Evolutionary conservation across 2,329 filamentous ascomycete species (phyloP).

Genomic region (Pseudopyricularia javanii): DNA sequence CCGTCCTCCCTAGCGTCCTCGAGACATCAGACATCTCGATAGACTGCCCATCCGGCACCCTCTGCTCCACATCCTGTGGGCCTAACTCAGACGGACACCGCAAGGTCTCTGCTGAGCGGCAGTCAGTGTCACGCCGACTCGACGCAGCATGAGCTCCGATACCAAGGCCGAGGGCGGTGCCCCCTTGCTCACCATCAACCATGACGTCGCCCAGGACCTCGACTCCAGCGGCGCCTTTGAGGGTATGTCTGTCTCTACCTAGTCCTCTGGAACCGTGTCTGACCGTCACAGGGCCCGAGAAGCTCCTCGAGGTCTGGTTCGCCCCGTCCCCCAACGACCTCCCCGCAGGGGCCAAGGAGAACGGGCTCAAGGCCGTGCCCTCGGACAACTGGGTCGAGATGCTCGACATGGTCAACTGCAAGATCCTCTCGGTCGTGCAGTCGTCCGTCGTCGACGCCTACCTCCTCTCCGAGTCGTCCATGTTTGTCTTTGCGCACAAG

Average conservation of each 20-base stretch:
- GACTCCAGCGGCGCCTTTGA: slow-evolving; percentile 96
- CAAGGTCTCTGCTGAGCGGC: slow-evolving; percentile 91
- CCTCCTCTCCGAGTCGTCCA: slow-evolving; percentile 94
- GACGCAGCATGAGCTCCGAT: background rate
- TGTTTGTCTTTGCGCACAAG: slow-evolving; percentile 99
- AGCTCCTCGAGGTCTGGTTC: slow-evolving; percentile 98
- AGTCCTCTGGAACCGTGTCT: background rate
- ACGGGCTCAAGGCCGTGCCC: slow-evolving; percentile 76
- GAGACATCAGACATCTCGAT: slow-evolving; percentile 42
- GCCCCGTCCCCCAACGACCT: slow-evolving; percentile 64
- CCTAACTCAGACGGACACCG: slow-evolving; percentile 91
- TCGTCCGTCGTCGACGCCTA: slow-evolving; percentile 95
- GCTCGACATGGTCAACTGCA: slow-evolving; percentile 97
- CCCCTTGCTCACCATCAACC: slow-evolving; percentile 91
- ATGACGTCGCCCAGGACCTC: slow-evolving; percentile 81
- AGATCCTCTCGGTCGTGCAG: slow-evolving; percentile 86
- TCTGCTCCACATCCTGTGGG: slow-evolving; percentile 56
- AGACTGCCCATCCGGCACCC: slow-evolving; percentile 4
- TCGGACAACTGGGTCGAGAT: slow-evolving; percentile 86
- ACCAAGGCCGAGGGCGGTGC: slow-evolving; percentile 36
- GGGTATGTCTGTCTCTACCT: too few species aligned
- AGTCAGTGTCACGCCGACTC: slow-evolving; percentile 84
- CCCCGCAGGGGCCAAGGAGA: slow-evolving; percentile 54
- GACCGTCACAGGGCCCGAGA: slow-evolving; percentile 62
- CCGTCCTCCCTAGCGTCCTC: slow-evolving; percentile 84